phyloP scores from a whole-genome alignment of 306 rosid genomes.

The Abrus precatorius region DNA sequence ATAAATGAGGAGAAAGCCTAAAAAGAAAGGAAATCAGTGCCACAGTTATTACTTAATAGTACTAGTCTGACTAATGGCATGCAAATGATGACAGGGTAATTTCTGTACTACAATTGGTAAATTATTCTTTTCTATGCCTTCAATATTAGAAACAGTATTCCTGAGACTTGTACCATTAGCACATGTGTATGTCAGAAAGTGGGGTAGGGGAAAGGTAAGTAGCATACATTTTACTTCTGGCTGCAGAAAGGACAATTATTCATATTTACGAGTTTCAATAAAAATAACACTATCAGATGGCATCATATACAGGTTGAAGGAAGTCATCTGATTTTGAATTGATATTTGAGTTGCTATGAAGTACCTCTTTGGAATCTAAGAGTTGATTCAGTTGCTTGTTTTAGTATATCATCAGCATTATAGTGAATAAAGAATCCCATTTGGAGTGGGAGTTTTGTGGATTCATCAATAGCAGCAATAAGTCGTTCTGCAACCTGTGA shows the following conservation, averaged over 20 bases:
- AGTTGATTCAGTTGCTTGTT: conserved; percentile 83
- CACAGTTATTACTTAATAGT: neutral
- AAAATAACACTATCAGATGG: neutral
- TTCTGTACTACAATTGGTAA: conserved; percentile 2
- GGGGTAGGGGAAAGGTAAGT: neutral
- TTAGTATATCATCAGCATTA: conserved; percentile 66
- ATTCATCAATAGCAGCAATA: conserved; percentile 67
- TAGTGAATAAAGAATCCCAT: conserved; percentile 89
- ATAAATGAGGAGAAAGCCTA: neutral
- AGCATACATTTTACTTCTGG: conserved; percentile 7
- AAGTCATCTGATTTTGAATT: conserved; percentile 10
- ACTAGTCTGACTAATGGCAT: neutral
- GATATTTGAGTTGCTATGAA: conserved; percentile 2
- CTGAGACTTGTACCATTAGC: conserved; percentile 6
- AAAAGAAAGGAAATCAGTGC: neutral
- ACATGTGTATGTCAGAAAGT: conserved; percentile 1
- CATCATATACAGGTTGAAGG: conserved; percentile 15
- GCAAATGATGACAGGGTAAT: neutral
- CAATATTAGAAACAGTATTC: conserved; percentile 24
- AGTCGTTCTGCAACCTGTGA: conserved; percentile 81
- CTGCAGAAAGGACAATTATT: conserved; percentile 3
- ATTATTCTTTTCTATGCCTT: neutral
- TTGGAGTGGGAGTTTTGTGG: conserved; percentile 59
- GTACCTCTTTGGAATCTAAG: conserved; percentile 72
- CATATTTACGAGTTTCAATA: conserved; percentile 7